Conservation (phyloP, 306 rosid genomes). For the Trifolium pratense region DNA sequence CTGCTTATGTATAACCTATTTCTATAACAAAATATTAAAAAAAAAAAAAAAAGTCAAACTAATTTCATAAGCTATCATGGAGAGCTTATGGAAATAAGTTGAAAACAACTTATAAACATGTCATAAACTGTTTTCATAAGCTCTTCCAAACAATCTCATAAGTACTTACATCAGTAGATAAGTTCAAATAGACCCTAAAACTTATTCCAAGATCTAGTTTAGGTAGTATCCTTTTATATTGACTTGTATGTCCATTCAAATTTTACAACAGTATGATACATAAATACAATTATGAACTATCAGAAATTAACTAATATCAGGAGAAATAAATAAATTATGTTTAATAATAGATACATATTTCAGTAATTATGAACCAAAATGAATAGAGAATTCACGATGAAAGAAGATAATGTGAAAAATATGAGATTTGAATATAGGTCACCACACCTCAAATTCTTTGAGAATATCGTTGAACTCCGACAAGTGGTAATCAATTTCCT, state of each 20-base stretch:
- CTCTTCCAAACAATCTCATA: background rate
- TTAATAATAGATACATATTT: too few species aligned
- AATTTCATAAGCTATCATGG: background rate
- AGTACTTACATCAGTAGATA: background rate
- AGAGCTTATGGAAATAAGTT: background rate
- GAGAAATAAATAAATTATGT: background rate
- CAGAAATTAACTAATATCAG: slow-evolving; percentile 25
- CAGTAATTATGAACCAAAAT: slow-evolving; percentile 10
- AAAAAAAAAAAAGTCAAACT: background rate
- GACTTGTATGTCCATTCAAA: slow-evolving; percentile 6
- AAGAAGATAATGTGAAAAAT: slow-evolving; percentile 6
- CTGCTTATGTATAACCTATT: too few species aligned
- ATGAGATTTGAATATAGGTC: background rate
- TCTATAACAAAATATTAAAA: background rate
- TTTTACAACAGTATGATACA: slow-evolving; percentile 24
- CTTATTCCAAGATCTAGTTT: background rate
- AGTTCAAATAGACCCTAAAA: background rate
- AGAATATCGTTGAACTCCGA: slow-evolving; percentile 77
- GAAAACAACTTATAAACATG: background rate
- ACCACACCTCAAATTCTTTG: slow-evolving; percentile 71
- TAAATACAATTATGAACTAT: slow-evolving; percentile 6
- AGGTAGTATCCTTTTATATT: slow-evolving; percentile 21
- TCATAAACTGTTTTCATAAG: background rate
- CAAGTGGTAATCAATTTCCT: slow-evolving; percentile 70
- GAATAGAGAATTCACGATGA: slow-evolving; percentile 23